Conservation (phyloP, 257 asterid genomes). For the Euphrasia confusa region DNA sequence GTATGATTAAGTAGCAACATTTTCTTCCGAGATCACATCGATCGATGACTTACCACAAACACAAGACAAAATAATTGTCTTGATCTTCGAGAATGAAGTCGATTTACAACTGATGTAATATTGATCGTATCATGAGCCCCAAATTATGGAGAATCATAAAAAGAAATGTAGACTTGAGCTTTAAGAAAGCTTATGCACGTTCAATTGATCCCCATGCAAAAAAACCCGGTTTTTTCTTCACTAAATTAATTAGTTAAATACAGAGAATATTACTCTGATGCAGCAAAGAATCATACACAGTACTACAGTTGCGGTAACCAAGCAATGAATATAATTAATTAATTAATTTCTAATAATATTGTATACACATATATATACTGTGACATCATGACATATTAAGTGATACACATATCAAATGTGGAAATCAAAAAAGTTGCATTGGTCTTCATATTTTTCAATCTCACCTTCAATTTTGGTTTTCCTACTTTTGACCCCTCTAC, state of each 20-base stretch:
- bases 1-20: too few relatives aligned
- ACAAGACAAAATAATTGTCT: too few relatives aligned
- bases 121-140: constrained; percentile 50
- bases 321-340: constrained; percentile 27
- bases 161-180: constrained; percentile 29
- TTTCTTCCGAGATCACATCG: too few relatives aligned
- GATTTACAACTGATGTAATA: background rate
- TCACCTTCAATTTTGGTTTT: constrained; percentile 30
- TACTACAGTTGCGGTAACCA: constrained; percentile 24
- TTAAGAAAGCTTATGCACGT: constrained; percentile 36
- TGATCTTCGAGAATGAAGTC: too few relatives aligned
- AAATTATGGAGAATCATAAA: constrained; percentile 29
- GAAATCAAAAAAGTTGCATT: constrained; percentile 30
- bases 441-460: constrained; percentile 33
- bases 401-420: background rate
- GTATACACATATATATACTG: too few relatives aligned
- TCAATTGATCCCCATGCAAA: constrained; percentile 39
- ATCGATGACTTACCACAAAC: too few relatives aligned
- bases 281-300: constrained; percentile 37
- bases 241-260: background rate
- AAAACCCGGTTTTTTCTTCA: background rate
- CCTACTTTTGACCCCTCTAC: constrained; percentile 35
- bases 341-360: background rate
- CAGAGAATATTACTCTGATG: constrained; percentile 28
- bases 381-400: too few relatives aligned